Evolutionary conservation across 208 protist species (phyloP), one percentile per base, ranked within the genome.

Genomic region (Herpetomonas tarakana): DNA sequence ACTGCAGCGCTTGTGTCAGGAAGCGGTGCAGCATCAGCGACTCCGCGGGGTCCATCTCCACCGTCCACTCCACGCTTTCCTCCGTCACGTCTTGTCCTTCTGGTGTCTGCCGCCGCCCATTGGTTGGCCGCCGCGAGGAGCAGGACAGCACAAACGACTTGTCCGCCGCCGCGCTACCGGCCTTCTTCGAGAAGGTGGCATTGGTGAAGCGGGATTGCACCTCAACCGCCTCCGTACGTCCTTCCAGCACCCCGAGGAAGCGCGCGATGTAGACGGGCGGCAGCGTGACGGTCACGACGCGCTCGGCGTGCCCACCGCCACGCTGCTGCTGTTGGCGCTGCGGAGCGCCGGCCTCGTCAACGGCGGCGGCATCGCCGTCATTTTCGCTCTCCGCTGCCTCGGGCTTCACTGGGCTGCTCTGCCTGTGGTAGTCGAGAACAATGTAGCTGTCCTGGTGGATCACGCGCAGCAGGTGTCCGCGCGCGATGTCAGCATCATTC

Each of bases 21-120:
- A 94, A 94, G 44, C 88, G 88, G 51, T 94, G 82, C 14, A 94
- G 70, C 88, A 94, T 91, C 16, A 94, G 68, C 3, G 88, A 89
- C 71, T 89, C 83, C 11, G 88, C 88, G 0, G 74, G 51, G 45
- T 94, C 82, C 54, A 94, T 64, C 11, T 76, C 55, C 18, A 87
- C 84, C 16, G 50, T 58, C 88, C 88, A 94, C 51, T 88, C 78
- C 38, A 92, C 71, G 49, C 70, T 79, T 31, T 86, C 82, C 58
- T 82, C 81, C 19, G 72, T 65, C 38, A 81, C 64, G 46, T 83
- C 76, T 6, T 54, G 53, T 58, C 73, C 74, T 22, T 81, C 73
- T 12, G 41, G 46, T 11, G 59, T 58, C 65, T 87, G 68, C 47
- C 67, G 68, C 76, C 85, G 74, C 27, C 76, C 75, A 24, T 68